Conservation (phyloP, 2,329 filamentous ascomycete species). For the Aspergillus sp. region DNA sequence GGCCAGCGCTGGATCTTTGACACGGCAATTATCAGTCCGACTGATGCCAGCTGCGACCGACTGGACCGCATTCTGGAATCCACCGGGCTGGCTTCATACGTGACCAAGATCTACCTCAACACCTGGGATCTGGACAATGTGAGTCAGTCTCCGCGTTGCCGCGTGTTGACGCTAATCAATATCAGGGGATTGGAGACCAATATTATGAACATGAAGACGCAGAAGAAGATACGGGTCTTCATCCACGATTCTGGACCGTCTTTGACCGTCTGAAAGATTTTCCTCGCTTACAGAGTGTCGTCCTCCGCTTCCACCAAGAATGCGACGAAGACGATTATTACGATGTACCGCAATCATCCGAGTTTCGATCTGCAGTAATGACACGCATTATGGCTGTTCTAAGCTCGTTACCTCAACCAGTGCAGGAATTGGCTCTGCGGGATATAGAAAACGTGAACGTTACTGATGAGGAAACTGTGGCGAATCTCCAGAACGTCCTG, state of each 20-base stretch:
- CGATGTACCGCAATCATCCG: not conserved
- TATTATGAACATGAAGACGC: not conserved
- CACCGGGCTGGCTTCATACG: not conserved
- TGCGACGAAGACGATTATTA: not conserved
- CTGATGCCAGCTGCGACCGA: not conserved
- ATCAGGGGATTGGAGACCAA: not conserved
- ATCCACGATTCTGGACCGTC: not conserved
- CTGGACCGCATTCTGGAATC: not conserved
- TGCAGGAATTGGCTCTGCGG: constrained; percentile 4
- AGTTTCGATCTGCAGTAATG: constrained; percentile 5
- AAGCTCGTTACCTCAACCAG: not conserved
- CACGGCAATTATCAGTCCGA: not conserved
- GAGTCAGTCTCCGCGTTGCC: not conserved
- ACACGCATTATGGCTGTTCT: not conserved
- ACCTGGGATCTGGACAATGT: not conserved
- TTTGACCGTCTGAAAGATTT: not conserved
- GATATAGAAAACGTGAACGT: constrained; percentile 15
- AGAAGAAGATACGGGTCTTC: not conserved
- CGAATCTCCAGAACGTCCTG: constrained; percentile 3
- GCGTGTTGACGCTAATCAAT: not conserved
- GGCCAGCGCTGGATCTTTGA: not conserved
- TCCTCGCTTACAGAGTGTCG: not conserved
- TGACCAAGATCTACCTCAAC: not conserved
- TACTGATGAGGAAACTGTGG: not conserved
- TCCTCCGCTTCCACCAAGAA: not conserved